Evolutionary conservation across 305 asterid species (phyloP).

Genomic region (Fraxinus angustifolia): DNA sequence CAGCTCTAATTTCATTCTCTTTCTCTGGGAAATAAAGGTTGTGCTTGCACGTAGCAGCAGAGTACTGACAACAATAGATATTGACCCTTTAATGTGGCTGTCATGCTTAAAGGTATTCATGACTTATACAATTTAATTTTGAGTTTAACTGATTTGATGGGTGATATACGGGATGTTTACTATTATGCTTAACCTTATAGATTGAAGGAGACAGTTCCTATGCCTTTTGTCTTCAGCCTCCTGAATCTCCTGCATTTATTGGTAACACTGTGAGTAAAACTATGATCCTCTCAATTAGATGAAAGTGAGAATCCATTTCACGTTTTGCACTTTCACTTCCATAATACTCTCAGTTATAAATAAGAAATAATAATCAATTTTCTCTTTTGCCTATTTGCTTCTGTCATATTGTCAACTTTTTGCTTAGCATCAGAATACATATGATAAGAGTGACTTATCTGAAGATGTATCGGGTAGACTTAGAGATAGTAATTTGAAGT

Average conservation of each 20-base stretch:
- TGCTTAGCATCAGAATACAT: neutral
- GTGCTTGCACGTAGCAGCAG: conserved; percentile 96
- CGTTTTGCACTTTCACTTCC: neutral
- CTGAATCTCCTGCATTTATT: conserved; percentile 89
- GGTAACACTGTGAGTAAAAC: conserved; percentile 81
- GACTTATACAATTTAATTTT: neutral
- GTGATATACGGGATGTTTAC: conserved; percentile 4
- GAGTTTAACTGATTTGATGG: neutral
- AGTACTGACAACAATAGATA: conserved; percentile 54
- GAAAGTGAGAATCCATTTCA: neutral
- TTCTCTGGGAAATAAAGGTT: conserved; percentile 48
- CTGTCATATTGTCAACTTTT: neutral
- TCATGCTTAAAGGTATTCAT: conserved; percentile 59
- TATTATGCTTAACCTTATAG: conserved; percentile 32
- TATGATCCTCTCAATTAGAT: conserved; percentile 4
- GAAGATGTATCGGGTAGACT: neutral
- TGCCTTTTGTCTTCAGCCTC: conserved; percentile 94
- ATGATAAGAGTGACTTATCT: neutral
- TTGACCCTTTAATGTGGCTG: conserved; percentile 79
- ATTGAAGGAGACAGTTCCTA: conserved; percentile 76
- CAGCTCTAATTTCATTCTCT: conserved; percentile 3
- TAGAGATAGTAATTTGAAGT: neutral
- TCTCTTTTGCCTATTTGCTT: neutral
- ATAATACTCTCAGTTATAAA: neutral
- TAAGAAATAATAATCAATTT: neutral